Percentiles rank a stretch among this genome's conserved stretches.
phyloP scores from a whole-genome alignment of 371 early-diverging fungal species.

The Fennellomyces sp. region DNA sequence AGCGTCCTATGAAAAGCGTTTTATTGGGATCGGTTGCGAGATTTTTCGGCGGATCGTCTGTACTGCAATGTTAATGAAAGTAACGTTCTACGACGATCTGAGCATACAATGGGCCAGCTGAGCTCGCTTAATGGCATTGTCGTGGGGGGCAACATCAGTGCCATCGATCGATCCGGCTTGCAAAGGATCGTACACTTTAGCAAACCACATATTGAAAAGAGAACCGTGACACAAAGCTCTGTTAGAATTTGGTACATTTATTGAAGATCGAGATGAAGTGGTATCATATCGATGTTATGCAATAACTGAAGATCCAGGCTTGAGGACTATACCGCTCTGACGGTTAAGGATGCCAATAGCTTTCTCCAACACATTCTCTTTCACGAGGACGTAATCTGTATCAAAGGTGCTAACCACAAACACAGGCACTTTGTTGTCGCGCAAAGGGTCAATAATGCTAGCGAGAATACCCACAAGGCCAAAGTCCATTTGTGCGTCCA shows the following conservation, averaged over 20 bases:
- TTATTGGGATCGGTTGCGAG: conserved; percentile 42
- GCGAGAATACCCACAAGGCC: conserved; percentile 76
- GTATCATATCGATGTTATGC: neutral
- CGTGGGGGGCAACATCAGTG: conserved; percentile 50
- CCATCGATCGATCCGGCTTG: conserved; percentile 65
- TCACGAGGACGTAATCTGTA: conserved; percentile 80
- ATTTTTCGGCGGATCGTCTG: conserved; percentile 38
- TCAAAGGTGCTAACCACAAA: conserved; percentile 80
- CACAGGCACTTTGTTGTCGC: conserved; percentile 61
- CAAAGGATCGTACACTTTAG: conserved; percentile 54
- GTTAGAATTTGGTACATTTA: neutral
- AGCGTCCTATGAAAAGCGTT: conserved; percentile 54
- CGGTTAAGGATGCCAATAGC: conserved; percentile 46
- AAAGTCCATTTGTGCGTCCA: conserved; percentile 76
- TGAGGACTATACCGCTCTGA: conserved; percentile 10
- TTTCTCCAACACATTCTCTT: conserved; percentile 52
- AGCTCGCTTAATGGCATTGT: conserved; percentile 56
- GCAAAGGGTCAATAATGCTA: conserved; percentile 58
- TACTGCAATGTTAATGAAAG: neutral
- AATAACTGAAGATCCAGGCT: conserved; percentile 7
- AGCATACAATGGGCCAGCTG: conserved; percentile 29
- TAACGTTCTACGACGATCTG: neutral
- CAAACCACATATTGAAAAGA: conserved; percentile 54
- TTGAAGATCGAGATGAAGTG: neutral
- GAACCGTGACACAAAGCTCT: neutral